phyloP scores from a whole-genome alignment of 176 grass and related monocot genomes.

The Carex parvula region DNA sequence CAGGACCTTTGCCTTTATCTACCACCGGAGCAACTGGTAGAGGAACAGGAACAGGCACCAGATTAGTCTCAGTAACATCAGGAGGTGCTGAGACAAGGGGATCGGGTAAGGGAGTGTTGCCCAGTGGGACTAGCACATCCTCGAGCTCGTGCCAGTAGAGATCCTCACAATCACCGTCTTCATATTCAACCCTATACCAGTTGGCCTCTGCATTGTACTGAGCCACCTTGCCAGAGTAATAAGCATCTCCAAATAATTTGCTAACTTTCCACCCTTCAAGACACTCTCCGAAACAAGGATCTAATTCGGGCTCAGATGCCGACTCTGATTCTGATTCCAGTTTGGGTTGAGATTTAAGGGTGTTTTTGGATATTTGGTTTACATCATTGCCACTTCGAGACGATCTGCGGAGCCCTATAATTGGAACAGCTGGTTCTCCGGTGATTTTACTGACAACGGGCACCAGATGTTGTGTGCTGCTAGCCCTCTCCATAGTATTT shows the following conservation, averaged over 20 bases:
- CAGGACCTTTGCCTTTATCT: too few species aligned
- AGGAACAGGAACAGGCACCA: too few species aligned
- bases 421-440: constrained; percentile 75
- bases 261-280: constrained; percentile 70
- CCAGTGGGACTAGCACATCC: constrained; percentile 57
- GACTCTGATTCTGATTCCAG: constrained; percentile 7
- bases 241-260: constrained; percentile 56
- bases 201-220: constrained; percentile 71
- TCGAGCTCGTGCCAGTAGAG: constrained; percentile 89
- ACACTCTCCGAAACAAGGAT: constrained; percentile 77
- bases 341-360: constrained; percentile 32
- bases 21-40: too few species aligned
- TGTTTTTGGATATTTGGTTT: not conserved
- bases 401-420: constrained; percentile 56
- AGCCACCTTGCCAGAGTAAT: constrained; percentile 64
- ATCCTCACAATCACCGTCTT: constrained; percentile 92
- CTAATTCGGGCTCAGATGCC: constrained; percentile 33
- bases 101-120: constrained; percentile 4
- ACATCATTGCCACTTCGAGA: not conserved
- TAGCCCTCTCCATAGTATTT: constrained; percentile 40
- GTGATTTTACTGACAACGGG: constrained; percentile 45
- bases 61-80: too few species aligned
- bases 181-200: constrained; percentile 81
- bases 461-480: constrained; percentile 30
- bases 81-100: too few species aligned